phyloP scores from a whole-genome alignment of 2,329 filamentous ascomycete genomes.

The Aspergillus phoenicis region DNA sequence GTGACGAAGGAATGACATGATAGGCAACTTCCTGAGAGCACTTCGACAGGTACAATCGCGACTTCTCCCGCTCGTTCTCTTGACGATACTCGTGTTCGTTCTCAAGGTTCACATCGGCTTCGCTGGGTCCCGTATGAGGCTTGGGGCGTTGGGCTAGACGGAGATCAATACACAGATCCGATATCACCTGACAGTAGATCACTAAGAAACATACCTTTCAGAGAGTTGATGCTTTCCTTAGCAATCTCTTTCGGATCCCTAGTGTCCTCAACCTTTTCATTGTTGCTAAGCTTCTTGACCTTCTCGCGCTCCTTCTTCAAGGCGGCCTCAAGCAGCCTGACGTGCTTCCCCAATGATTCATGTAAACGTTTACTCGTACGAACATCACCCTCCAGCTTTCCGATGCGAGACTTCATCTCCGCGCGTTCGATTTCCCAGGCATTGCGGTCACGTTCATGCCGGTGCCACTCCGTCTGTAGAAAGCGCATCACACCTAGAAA shows the following conservation, averaged over 20 bases:
- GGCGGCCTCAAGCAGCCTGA: conserved; percentile 84
- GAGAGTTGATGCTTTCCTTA: conserved; percentile 47
- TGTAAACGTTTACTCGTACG: conserved; percentile 85
- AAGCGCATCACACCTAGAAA: conserved; percentile 92
- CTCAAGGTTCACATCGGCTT: conserved; percentile 47
- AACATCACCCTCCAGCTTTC: conserved; percentile 85
- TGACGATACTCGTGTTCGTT: conserved; percentile 55
- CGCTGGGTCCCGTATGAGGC: conserved; percentile 54
- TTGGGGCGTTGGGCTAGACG: conserved; percentile 48
- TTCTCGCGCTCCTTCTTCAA: conserved; percentile 80
- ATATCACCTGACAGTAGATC: not conserved
- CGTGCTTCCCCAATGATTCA: conserved; percentile 86
- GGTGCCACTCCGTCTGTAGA: conserved; percentile 98
- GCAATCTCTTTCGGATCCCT: conserved; percentile 50
- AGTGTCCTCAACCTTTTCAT: conserved; percentile 53
- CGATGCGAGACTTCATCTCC: conserved; percentile 98
- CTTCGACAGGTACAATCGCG: conserved; percentile 64
- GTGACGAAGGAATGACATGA: conserved; percentile 65
- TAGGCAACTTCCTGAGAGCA: conserved; percentile 70
- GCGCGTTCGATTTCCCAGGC: conserved; percentile 98
- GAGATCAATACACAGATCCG: conserved; percentile 5
- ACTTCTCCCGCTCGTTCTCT: conserved; percentile 64
- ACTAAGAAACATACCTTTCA: conserved; percentile 21
- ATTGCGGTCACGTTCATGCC: conserved; percentile 95
- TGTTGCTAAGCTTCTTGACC: conserved; percentile 57